Evolutionary conservation across 2,329 filamentous ascomycete genomes (phyloP), one percentile per base, ranked within the genome.

Genomic region (Pestalotiopsis sp.): DNA sequence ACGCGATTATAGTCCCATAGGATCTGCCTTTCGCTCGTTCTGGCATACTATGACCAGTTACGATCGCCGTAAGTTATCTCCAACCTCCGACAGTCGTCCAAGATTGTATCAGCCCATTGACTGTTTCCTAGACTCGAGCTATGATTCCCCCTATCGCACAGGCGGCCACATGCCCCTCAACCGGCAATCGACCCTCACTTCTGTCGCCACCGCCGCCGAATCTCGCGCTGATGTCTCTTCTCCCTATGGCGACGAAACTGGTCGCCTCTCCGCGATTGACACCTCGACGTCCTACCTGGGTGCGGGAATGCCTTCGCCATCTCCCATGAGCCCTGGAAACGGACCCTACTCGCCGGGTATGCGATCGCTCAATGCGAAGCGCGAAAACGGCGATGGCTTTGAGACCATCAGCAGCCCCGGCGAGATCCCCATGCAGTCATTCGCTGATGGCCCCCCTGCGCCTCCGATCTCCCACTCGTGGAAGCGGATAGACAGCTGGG

Each of bases 341-440:
- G 88, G 92, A 17, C 93, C 94, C 60, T 98, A 98, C 82, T 97
- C 95, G 0, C 95, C 95, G 12, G 95, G 95, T 66, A 89, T 97
- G 86, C 89, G 95, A 75, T 95, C 93, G n/a, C 85, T 92, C 68
- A 86, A 90, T 65, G 92, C 92, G 74, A 87, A 88, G 74, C 86
- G 89, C 75, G 86, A 89, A 45, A 69, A 69, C 64, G 84, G 84
- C 69, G 88, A 91, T 69, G 88, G 89, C 62, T 90, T 92, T 75
- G 93, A 96, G 77, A 90, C 90, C 69, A 88, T 91, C 73, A 90
- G 84, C 82, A 83, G 89, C 83, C 77, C 80, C 4, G 93, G 93
- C 72, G 95, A 98, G 80, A 97, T 99, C 71, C 95, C 92, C 74
- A 96, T 99, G 93, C 96, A 98, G 82, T 92, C 92, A 71, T 99